Evolutionary conservation across 2,329 filamentous ascomycete genomes (phyloP), one percentile per base, ranked within the genome.

Genomic region (Paecilomyces formosus): DNA sequence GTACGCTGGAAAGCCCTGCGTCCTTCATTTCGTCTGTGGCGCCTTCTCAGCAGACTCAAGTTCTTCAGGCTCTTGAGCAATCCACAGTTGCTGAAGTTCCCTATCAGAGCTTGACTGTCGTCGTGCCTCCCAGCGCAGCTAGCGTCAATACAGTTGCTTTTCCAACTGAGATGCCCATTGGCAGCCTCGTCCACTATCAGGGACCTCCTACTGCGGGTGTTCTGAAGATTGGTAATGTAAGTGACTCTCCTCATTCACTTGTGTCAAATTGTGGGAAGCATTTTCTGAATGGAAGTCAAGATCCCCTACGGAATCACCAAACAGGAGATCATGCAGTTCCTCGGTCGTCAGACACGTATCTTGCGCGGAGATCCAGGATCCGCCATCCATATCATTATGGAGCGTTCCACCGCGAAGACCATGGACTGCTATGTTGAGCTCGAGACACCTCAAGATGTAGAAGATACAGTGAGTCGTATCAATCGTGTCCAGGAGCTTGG

Each of bases 331-430:
- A 64, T 74, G 18, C 76, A 78, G 55, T 77, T 79, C 63, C 70
- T 79, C 53, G 78, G 78, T 57, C 75, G 74, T 52, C 71, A 73
- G 61, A 74, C 78, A 35, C 70, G 71, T 15, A 65, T 78, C 35
- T 63, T 79, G 18, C 63, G 67, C 5, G 62, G 70, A 4, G 64
- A 70, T 4, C 61, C 71, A 18, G 80, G 78, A 28, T 77, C 72
- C 51, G 72, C 79, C 0, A 72, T 82, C n/a, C 81, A 83, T 62
- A 81, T 84, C 61, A 79, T 83, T 58, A 83, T 83, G 81, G 81
- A 84, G 61, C 79, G 81, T 22, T 76, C 78, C 22, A 82, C 80
- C n/a, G 80, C 78, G 18, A 83, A 83, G 71, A 83, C 81, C 0
- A 80, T 80, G 75, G 80, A 82, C 56, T 79, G 75, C 60, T 84